phyloP scores from a whole-genome alignment of 805 yeast species.

The Starmerella vaccinii region DNA sequence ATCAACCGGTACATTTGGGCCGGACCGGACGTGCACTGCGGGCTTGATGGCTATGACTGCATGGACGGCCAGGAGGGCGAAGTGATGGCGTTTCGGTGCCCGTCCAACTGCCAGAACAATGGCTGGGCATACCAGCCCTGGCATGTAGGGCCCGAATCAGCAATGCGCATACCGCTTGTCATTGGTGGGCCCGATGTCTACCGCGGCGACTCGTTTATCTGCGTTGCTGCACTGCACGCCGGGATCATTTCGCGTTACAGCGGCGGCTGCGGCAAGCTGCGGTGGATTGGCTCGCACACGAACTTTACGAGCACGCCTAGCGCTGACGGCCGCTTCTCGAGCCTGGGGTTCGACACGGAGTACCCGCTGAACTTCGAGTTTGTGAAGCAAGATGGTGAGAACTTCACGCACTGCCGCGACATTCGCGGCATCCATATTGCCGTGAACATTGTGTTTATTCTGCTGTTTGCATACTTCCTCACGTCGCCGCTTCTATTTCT shows the following conservation, averaged over 20 bases:
- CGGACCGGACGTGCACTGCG: slow-evolving; percentile 70
- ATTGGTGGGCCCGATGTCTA: slow-evolving; percentile 60
- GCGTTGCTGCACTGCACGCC: slow-evolving; percentile 83
- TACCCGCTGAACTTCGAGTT: slow-evolving; percentile 69
- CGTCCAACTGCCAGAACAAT: slow-evolving; percentile 74
- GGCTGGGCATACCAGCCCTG: slow-evolving; percentile 66
- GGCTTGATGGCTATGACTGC: slow-evolving; percentile 57
- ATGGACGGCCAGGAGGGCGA: slow-evolving; percentile 31
- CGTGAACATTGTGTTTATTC: slow-evolving; percentile 52
- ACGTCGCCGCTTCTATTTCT: slow-evolving; percentile 47
- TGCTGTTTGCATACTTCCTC: slow-evolving; percentile 35
- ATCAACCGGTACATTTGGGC: slow-evolving; percentile 42
- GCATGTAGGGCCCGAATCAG: slow-evolving; percentile 58
- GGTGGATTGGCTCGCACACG: slow-evolving; percentile 45
- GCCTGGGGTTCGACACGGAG: slow-evolving; percentile 52
- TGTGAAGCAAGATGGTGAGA: slow-evolving; percentile 31
- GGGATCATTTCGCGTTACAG: slow-evolving; percentile 60
- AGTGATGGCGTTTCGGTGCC: slow-evolving; percentile 60
- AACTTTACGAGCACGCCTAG: slow-evolving; percentile 43
- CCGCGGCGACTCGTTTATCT: slow-evolving; percentile 79
- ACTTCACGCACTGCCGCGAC: slow-evolving; percentile 45
- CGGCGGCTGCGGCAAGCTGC: slow-evolving; percentile 70
- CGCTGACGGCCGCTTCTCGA: slow-evolving; percentile 39
- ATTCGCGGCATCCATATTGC: slow-evolving; percentile 49
- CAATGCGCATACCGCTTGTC: slow-evolving; percentile 60